phyloP scores from a whole-genome alignment of 179 eudicot genomes.

The Amaranthus tricolor region DNA sequence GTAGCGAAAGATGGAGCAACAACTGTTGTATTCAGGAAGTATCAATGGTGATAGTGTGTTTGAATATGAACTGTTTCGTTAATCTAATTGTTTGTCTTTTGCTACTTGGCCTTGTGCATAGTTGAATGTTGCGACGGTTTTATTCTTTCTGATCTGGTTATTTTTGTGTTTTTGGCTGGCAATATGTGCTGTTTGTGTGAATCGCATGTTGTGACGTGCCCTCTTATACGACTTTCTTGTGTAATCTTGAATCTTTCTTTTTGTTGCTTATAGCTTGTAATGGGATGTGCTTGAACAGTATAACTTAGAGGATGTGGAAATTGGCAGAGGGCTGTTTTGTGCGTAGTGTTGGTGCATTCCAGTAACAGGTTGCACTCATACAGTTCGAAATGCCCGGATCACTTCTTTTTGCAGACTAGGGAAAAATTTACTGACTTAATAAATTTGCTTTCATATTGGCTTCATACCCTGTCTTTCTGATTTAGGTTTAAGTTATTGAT shows the following conservation, averaged over 20 bases:
- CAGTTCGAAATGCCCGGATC: not conserved
- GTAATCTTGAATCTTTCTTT: not conserved
- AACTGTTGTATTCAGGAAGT: not conserved
- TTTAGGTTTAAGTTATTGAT: not conserved
- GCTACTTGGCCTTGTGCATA: not conserved
- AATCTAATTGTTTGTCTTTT: not conserved
- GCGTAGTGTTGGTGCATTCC: not conserved
- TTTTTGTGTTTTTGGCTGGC: conserved; percentile 1
- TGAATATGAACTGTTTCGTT: not conserved
- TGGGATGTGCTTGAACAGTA: not conserved
- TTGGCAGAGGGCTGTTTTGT: not conserved
- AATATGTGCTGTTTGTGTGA: not conserved
- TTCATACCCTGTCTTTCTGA: conserved; percentile 10
- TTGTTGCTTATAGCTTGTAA: not conserved
- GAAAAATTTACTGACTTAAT: not conserved
- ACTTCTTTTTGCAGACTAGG: not conserved
- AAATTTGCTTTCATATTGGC: not conserved
- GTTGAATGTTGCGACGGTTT: not conserved
- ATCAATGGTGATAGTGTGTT: not conserved
- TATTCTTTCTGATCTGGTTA: not conserved
- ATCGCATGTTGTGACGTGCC: not conserved
- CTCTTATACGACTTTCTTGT: not conserved
- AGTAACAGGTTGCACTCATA: not conserved
- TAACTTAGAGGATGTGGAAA: not conserved
- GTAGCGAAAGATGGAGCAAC: not conserved